Conservation (phyloP, 202 grass and related monocot species). For the Carex arenaria region DNA sequence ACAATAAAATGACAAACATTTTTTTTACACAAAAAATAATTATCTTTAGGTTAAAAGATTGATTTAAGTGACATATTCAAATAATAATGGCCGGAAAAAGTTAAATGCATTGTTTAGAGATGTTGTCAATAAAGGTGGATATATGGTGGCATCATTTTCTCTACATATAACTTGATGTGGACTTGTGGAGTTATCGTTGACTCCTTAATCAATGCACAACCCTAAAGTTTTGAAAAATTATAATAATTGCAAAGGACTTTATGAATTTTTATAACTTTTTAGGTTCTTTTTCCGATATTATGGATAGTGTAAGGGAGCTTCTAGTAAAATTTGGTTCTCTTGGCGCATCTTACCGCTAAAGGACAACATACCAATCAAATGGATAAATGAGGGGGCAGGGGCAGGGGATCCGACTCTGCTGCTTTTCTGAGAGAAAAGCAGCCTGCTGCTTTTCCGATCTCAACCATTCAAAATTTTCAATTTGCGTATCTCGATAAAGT, state of each 20-base stretch:
- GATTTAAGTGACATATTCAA: not conserved
- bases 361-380: constrained; percentile 12
- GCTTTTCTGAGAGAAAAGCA: too few species aligned
- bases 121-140: not conserved
- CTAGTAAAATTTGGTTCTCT: not conserved
- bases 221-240: not conserved
- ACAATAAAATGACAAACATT: not conserved
- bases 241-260: not conserved
- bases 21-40: not conserved
- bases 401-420: too few species aligned
- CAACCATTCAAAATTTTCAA: too few species aligned
- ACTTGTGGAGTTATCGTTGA: not conserved
- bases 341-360: not conserved
- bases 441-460: too few species aligned
- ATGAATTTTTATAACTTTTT: not conserved
- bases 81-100: not conserved
- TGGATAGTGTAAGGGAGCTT: not conserved
- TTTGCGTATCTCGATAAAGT: too few species aligned
- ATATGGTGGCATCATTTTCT: not conserved
- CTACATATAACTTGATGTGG: not conserved
- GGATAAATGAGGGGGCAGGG: not conserved
- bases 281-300: not conserved
- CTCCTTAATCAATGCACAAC: not conserved
- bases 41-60: not conserved
- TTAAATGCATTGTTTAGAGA: not conserved